Evolutionary conservation across 441 rosid genomes (phyloP), one percentile per base, ranked within the genome.

Genomic region (Jatropha podagrica): DNA sequence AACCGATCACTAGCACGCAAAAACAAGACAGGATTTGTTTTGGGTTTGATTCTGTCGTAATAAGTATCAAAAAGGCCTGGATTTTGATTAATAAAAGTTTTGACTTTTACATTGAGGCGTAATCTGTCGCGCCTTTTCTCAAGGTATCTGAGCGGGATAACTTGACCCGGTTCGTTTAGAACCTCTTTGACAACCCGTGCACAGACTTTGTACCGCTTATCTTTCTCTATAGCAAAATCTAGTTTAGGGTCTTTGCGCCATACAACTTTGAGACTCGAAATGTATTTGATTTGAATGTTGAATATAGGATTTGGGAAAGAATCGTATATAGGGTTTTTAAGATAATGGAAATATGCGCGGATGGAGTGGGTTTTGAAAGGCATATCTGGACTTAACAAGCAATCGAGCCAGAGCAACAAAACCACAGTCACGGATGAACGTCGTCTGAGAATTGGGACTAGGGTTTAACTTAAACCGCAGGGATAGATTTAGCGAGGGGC

Each of bases 51-150:
- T n/a, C 89, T 79, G 64, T 90, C 96, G 15, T 83, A 41, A 72
- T 88, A 95, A 32, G 83, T 75, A 59, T 88, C 88, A 38, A 95
- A 87, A 4, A 93, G 81, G 20, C 71, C 81, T 0, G 94, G 91
- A 65, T 92, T 88, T 78, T 65, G 84, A 56, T 77, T 78, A 5
- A 91, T 76, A 74, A 93, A 90, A 68, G 87, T 84, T 73, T 72
- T 73, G 62, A 87, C 83, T 78, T 69, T 80, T 61, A 82, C 74
- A 49, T 55, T 83, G 69, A 89, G 91, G 75, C 90, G 91, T 59
- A 95, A 76, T 63, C 94, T 85, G 70, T 93, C 90, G 14, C 98
- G 96, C 44, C 97, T 83, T 56, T 92, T 93, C 75, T 89, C 90
- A 0, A 95, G 87, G 86, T 89, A 95, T 0, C 85, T 83, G 37